Evolutionary conservation across 2,329 filamentous ascomycete species (phyloP), one percentile per base, ranked within the genome.

Genomic region (Diaporthe eres): DNA sequence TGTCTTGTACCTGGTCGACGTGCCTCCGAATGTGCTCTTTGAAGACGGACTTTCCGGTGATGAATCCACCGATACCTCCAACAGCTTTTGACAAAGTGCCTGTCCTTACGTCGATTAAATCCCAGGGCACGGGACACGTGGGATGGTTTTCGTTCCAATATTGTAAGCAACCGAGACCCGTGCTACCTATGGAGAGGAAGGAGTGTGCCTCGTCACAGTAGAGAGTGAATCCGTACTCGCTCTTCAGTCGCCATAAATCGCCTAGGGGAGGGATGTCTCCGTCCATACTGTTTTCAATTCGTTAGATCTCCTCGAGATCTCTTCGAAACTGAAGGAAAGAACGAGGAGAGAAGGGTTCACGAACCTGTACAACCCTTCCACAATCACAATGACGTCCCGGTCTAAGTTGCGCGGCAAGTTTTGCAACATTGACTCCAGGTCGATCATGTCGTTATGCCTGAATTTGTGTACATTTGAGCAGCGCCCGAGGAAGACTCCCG

Each of bases 191-290:
- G 3, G 77, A 76, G 2, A 78, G 58, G 25, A 79, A 77, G 0
- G 78, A 77, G 42, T 77, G 76, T 1, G 76, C 73, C 37, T 79
- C 78, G 57, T 79, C 76, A 70, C 78, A 79, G 34, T 75, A 78
- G 1, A 79, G 57, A 5, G 61, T 67, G 22, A 79, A 79, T 17
- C 57, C 47, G 39, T 78, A 76, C 1, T 53, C 19, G 4, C 65
- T 55, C 55, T 79, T 79, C 25, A 79, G 19, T 2, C 51, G 72
- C 31, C 34, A 28, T 2, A 77, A 2, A 77, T 57, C 1, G 60
- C 67, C 12, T 42, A 58, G 31, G 4, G 55, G 55, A 37, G 55
- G 55, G 3, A 58, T 37, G 10, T 58, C 55, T 10, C 55, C 55
- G 31, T 58, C 55, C 55, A 58, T 58, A 12, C 55, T 58, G 4